Percentiles rank a stretch among this genome's conserved stretches.
Evolutionary conservation across 1,284 basidiomycete species (phyloP).

Genomic region (Trametes hirsuta): DNA sequence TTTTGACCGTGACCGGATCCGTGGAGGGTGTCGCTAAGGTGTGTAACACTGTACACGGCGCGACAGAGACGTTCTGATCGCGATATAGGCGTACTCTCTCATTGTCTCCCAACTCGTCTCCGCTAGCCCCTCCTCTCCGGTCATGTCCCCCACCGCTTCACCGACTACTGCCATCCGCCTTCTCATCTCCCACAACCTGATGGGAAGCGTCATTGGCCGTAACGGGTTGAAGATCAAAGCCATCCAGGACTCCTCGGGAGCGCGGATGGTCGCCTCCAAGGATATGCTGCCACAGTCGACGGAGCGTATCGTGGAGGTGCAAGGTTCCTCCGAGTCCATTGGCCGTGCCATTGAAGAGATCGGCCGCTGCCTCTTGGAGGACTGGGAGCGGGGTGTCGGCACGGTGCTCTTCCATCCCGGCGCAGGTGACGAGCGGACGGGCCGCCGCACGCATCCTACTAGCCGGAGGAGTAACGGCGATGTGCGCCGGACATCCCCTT

Average conservation of each 20-base stretch:
- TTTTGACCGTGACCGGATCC: constrained; percentile 91
- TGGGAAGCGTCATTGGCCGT: constrained; percentile 99
- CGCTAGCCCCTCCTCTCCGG: constrained; percentile 70
- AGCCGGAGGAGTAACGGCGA: constrained; percentile 53
- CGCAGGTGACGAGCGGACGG: constrained; percentile 72
- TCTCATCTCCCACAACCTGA: constrained; percentile 97
- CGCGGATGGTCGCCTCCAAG: constrained; percentile 97
- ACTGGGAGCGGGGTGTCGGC: constrained; percentile 93
- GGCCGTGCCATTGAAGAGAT: constrained; percentile 93
- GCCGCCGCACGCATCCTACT: constrained; percentile 33
- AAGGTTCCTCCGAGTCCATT: constrained; percentile 91
- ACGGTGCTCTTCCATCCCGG: constrained; percentile 97
- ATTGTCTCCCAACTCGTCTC: constrained; percentile 92
- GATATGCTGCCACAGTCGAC: constrained; percentile 99
- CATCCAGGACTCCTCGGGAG: constrained; percentile 97
- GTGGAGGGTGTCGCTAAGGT: constrained; percentile 93
- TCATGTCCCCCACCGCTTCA: constrained; percentile 60
- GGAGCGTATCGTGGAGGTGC: constrained; percentile 96
- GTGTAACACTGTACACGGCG: constrained; percentile 23
- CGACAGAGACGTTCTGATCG: constrained; percentile 17
- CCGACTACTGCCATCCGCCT: constrained; percentile 89
- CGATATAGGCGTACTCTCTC: constrained; percentile 85
- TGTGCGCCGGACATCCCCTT: constrained; percentile 64
- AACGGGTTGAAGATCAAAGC: constrained; percentile 98
- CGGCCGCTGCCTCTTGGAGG: constrained; percentile 92